These are phyloP conservation scores for Boletellus deceptivus DNA, from an alignment of 1,284 basidiomycete genomes.

Conservation along the genomic window DNA sequence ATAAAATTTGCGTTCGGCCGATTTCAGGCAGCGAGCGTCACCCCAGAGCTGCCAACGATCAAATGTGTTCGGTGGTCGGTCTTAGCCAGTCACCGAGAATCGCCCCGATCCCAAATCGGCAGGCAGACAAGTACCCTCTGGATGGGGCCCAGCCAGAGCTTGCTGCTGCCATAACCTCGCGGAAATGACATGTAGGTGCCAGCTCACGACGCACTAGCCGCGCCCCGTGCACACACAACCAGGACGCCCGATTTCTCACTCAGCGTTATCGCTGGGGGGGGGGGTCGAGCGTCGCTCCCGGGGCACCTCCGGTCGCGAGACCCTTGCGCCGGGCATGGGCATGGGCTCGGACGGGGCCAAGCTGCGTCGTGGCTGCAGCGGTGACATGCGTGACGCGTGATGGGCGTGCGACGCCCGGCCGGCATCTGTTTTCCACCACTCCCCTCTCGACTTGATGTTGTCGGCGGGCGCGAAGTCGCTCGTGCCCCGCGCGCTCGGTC, in stretches of 20 bases:
- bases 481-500: slow-evolving; percentile 1
- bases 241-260: no score
- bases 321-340: no score
- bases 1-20: not conserved
- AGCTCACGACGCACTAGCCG: no score
- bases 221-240: no score
- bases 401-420: no score
- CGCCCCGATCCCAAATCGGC: not conserved
- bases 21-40: not conserved
- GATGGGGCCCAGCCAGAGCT: not conserved
- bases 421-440: not conserved
- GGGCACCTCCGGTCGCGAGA: no score
- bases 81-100: not conserved
- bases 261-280: no score
- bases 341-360: no score
- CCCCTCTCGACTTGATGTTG: slow-evolving; percentile 29
- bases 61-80: not conserved
- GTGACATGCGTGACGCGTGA: not conserved
- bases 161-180: no score
- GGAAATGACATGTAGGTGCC: no score
- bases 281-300: no score
- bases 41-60: not conserved
- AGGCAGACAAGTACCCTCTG: not conserved
- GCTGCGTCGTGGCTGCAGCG: not conserved
- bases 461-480: slow-evolving; percentile 3